A percentile compares a stretch with the other conserved stretches of the same genome.
Conservation (phyloP, 805 yeast species). For the Cyberlindnera suaveolens region DNA sequence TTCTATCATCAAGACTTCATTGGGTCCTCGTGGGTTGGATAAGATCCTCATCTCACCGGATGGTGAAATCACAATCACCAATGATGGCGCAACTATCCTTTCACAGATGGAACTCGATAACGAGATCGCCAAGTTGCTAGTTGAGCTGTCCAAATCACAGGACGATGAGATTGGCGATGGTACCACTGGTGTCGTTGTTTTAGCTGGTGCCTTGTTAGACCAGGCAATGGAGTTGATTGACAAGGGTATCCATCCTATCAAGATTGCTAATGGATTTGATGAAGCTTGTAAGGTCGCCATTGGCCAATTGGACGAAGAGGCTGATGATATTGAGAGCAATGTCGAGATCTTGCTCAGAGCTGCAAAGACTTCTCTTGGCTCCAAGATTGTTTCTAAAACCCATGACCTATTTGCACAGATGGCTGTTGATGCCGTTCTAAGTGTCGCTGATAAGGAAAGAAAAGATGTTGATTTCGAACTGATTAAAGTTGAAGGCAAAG, state of each 20-base stretch:
- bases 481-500: conserved; percentile 91
- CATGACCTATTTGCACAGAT: conserved; percentile 92
- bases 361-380: conserved; percentile 90
- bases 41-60: conserved; percentile 92
- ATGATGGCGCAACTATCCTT: conserved; percentile 96
- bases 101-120: conserved; percentile 94
- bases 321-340: conserved; percentile 52
- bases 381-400: conserved; percentile 89
- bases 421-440: conserved; percentile 93
- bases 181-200: conserved; percentile 96
- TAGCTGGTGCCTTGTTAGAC: conserved; percentile 90
- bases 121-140: conserved; percentile 92
- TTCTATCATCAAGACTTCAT: conserved; percentile 81
- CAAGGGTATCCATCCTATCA: conserved; percentile 95
- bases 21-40: conserved; percentile 98
- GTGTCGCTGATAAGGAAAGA: conserved; percentile 87
- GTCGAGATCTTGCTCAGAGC: conserved; percentile 68
- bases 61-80: conserved; percentile 96
- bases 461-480: conserved; percentile 96
- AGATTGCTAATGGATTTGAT: conserved; percentile 95
- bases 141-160: conserved; percentile 89
- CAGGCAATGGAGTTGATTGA: conserved; percentile 93
- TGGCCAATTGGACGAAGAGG: conserved; percentile 62
- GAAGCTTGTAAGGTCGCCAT: conserved; percentile 93
- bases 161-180: conserved; percentile 99